Evolutionary conservation across 805 yeast species (phyloP).

Genomic region (Starmerella bacillaris): DNA sequence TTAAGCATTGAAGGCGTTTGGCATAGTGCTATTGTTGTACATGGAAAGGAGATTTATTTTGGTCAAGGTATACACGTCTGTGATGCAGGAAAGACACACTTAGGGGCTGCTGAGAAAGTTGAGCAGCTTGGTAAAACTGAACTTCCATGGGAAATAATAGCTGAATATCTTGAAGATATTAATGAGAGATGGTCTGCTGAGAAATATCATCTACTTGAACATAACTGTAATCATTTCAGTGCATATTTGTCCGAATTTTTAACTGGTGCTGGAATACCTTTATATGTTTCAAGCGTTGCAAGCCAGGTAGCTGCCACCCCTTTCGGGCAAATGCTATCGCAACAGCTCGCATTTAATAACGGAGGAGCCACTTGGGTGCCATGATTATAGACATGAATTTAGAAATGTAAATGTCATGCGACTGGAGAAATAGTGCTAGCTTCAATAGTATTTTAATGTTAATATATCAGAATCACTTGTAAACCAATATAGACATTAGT

Average conservation of each 20-base stretch:
- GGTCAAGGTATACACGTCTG: constrained; percentile 38
- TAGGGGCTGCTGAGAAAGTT: constrained; percentile 39
- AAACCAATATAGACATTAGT: too few relatives aligned
- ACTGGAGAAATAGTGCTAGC: too few relatives aligned
- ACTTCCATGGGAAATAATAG: constrained; percentile 34
- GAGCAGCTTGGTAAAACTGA: constrained; percentile 37
- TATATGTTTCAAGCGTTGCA: constrained; percentile 35
- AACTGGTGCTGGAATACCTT: constrained; percentile 39
- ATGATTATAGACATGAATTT: not conserved
- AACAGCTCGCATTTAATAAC: constrained; percentile 18
- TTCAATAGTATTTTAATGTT: too few relatives aligned
- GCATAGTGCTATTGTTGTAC: constrained; percentile 42
- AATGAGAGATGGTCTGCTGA: constrained; percentile 29
- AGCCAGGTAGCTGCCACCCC: constrained; percentile 34
- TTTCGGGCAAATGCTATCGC: constrained; percentile 32
- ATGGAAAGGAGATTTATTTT: constrained; percentile 39
- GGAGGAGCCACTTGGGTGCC: constrained; percentile 1
- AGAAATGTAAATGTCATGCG: too few relatives aligned
- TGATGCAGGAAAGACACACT: constrained; percentile 38
- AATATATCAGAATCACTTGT: too few relatives aligned
- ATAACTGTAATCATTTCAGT: constrained; percentile 54
- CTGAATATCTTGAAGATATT: constrained; percentile 37
- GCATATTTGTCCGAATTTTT: constrained; percentile 39
- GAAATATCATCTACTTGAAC: constrained; percentile 39
- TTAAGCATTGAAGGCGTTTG: constrained; percentile 40